A percentile compares a stretch with the other conserved stretches of the same genome.
Evolutionary conservation across 345 rosid species (phyloP).

Genomic region (Schrenkiella parvula): DNA sequence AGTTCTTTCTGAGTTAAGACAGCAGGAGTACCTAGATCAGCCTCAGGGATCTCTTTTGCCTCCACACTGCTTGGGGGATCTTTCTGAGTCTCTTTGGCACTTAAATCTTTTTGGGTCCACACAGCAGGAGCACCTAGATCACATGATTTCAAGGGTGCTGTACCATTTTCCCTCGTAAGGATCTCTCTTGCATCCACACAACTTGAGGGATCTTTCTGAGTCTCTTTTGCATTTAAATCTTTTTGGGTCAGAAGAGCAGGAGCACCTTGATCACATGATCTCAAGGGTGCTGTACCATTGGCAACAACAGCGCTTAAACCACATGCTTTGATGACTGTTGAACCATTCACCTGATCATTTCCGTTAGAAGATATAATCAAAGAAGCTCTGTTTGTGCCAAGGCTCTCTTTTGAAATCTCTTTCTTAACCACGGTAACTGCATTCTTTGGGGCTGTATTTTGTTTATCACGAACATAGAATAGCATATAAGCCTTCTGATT

Average conservation of each 20-base stretch:
- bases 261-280: constrained; percentile 14
- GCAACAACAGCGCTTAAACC: constrained; percentile 26
- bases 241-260: constrained; percentile 31
- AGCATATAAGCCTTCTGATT: constrained; percentile 97
- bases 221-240: constrained; percentile 27
- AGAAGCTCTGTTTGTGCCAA: constrained; percentile 30
- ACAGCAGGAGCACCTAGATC: constrained; percentile 24
- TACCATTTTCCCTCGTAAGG: constrained; percentile 21
- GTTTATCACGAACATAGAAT: constrained; percentile 92
- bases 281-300: constrained; percentile 3
- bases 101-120: constrained; percentile 20
- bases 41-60: constrained; percentile 8
- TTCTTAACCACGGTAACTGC: constrained; percentile 36
- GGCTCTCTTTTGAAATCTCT: constrained; percentile 43
- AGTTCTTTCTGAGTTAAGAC: constrained; percentile 30
- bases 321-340: constrained; percentile 19
- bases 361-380: constrained; percentile 34
- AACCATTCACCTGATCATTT: constrained; percentile 33
- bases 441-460: constrained; percentile 43
- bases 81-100: constrained; percentile 27
- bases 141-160: constrained; percentile 8
- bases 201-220: background rate
- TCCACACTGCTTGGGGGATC: constrained; percentile 2
- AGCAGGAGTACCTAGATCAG: constrained; percentile 24
- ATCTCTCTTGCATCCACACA: constrained; percentile 4